Percentiles rank a stretch among this genome's conserved stretches.
Evolutionary conservation across 1,284 basidiomycete genomes (phyloP).

Genomic region (Phlebopus sp.): DNA sequence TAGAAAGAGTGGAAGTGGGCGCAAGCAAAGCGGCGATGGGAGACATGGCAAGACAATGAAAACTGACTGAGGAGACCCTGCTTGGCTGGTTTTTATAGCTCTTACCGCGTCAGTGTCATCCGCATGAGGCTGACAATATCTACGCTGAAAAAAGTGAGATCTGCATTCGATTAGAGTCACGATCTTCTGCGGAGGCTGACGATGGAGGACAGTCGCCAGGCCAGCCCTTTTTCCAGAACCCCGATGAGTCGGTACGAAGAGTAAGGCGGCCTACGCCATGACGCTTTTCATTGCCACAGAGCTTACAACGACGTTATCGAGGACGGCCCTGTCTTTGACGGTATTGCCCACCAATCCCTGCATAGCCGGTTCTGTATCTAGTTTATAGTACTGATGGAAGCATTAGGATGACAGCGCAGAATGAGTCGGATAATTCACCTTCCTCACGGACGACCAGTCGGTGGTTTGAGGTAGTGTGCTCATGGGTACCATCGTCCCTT

Average conservation of each 20-base stretch:
- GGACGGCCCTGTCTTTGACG: slow-evolving; percentile 39
- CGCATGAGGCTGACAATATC: too few species aligned
- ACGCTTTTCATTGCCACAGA: slow-evolving; percentile 82
- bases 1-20: too few species aligned
- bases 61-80: too few species aligned
- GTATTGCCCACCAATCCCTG: slow-evolving; percentile 38
- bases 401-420: background rate
- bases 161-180: too few species aligned
- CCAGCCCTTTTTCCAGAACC: too few species aligned
- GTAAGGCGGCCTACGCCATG: slow-evolving; percentile 33
- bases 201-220: too few species aligned
- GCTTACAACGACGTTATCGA: slow-evolving; percentile 71
- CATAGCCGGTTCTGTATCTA: slow-evolving; percentile 53
- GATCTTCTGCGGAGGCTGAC: too few species aligned
- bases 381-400: slow-evolving; percentile 66
- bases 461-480: slow-evolving; percentile 49
- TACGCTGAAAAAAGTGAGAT: too few species aligned
- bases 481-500: slow-evolving; percentile 52
- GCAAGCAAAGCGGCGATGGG: too few species aligned
- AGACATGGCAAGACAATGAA: too few species aligned
- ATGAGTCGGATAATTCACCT: slow-evolving; percentile 44
- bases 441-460: slow-evolving; percentile 71
- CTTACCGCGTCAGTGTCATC: too few species aligned
- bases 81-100: too few species aligned
- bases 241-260: background rate